Base-by-base conservation (phyloP, 495 filamentous ascomycete genomes). In the Penicillium goetzii region DNA sequence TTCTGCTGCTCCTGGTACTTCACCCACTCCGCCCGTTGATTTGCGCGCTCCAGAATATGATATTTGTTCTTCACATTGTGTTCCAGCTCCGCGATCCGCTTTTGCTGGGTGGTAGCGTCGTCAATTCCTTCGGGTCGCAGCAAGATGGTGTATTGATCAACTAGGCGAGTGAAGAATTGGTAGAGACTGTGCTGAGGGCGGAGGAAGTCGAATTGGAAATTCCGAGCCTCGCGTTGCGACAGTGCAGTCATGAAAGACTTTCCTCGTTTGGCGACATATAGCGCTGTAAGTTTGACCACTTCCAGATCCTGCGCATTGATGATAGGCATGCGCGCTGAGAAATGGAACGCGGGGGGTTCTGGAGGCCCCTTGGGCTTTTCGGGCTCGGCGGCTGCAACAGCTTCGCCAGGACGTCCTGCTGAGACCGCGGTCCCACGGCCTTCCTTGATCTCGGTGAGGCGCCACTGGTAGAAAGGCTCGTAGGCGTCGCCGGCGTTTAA, bases 121-220 rank as follows among this genome's bases (percentile, higher is more conserved):
- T 86, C 85, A 47, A 88, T 83, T 19, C 90, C 91, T 62, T 88
- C 86, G 6, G 68, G 23, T 52, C 86, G 84, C 30, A 97, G 68
- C 6, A 99, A 79, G 49, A 91, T 84, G n/a, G 90, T 91, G 76
- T 97, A 99, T 69, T 99, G 96, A 67, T 98, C 95, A 56, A 97
- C 88, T 51, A 97, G 79, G 58, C 92, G 85, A 62, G 89, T 90
- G 80, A 97, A 98, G 77, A 92, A 98, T 74, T 95, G 92, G 77
- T 97, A 92, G 55, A 97, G 87, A 71, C 88, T 94, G 81, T 99
- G 96, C 68, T 97, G 93, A 47, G 95, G 94, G 56, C 94, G 88
- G 26, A 99, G 81, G 73, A 99, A 99, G 77, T 98, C 93, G 74
- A 98, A 99, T 74, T 99, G 96, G 71, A 85, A 94, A 76, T 99